Base-by-base conservation (phyloP, 225 moss, liverwort and hornwort species). In the Straminergon stramineum region DNA sequence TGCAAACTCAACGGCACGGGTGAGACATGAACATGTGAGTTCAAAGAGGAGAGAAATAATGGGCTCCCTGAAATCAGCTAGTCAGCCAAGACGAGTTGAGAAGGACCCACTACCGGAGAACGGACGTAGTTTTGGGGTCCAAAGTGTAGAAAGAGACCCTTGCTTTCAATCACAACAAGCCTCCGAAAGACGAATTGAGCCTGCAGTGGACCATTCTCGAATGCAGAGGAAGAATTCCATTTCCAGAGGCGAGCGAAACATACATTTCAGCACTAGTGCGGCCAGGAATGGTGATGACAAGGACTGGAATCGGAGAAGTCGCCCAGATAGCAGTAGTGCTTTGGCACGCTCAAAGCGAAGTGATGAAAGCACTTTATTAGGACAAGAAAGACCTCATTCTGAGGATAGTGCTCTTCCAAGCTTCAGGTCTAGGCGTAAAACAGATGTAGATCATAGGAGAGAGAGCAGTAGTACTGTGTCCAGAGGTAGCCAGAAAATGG, bases 1-100 rank as follows among this genome's bases (percentile, higher is more conserved):
- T 82, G 66, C 57, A 41, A 66, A 76, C 26, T 30, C 77, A 56
- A 83, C 53, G 70, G 77, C 71, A 82, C 87, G 32, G 85, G 58
- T 82, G 63, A 88, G 51, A 68, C 43, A 43, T 81, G 79, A 75
- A n/a, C 61, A 66, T 74, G 75, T 39, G 86, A 84, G 74, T 73
- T 87, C 84, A 31, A 73, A 85, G 28, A 85, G 87, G 80, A 83
- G 73, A 76, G 84, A 90, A 87, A 86, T 62, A 65, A 65, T 43
- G 58, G 85, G n/a, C 81, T 89, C 41, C 48, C 32, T n/a, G 84
- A 78, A 86, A 67, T 70, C 80, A 63, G n/a, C 37, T 43, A 82
- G 70, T 90, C 90, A 90, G 82, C 10, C 83, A 52, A 86, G 85
- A 84, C 86, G 77, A 87, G 82, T 76, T 71, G 89, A 81, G 68